phyloP scores from a whole-genome alignment of 257 asterid genomes.

The Solanum phureja region DNA sequence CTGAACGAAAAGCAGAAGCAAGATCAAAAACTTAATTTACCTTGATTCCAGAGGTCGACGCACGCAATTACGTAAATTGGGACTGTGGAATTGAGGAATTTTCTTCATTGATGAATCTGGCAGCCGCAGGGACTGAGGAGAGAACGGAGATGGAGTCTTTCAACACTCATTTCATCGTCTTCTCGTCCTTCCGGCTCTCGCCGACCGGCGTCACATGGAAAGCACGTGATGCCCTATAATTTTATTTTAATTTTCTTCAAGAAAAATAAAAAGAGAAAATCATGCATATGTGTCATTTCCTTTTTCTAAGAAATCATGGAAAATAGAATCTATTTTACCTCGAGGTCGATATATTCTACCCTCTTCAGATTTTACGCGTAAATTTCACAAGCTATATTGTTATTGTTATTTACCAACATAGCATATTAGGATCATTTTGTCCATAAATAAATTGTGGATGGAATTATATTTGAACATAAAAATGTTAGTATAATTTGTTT shows the following conservation, averaged over 20 bases:
- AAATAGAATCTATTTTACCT: background rate
- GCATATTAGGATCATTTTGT: background rate
- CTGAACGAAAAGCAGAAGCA: background rate
- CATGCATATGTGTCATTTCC: background rate
- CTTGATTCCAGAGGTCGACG: background rate
- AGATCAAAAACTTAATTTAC: background rate
- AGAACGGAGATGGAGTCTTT: background rate
- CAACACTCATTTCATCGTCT: background rate
- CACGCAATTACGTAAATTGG: background rate
- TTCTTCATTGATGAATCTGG: background rate
- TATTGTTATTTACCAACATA: background rate
- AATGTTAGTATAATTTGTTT: background rate
- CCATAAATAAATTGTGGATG: background rate
- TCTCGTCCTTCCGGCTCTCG: background rate
- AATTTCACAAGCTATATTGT: no score
- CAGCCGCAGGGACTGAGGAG: background rate
- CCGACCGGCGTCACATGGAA: background rate
- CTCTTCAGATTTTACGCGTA: background rate
- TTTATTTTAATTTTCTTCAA: background rate
- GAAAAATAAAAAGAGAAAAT: no score
- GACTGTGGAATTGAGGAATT: background rate
- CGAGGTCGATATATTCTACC: background rate
- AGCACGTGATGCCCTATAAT: background rate
- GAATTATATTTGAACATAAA: no score
- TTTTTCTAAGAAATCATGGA: background rate